A percentile compares a stretch with the other conserved stretches of the same genome.
Evolutionary conservation across 139 green algal genomes (phyloP).

Genomic region (Choricystis sp.): DNA sequence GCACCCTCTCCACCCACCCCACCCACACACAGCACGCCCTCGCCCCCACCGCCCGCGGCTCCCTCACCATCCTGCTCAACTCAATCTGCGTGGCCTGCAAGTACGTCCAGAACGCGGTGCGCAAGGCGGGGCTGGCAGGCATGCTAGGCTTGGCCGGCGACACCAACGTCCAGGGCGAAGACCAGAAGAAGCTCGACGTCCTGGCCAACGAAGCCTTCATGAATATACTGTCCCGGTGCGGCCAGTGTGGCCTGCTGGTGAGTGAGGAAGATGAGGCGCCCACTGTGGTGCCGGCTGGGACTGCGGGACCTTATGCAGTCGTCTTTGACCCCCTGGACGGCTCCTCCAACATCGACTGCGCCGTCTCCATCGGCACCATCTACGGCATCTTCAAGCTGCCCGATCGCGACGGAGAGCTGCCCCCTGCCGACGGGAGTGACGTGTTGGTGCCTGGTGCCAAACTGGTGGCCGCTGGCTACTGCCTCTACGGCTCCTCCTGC

Average conservation of each 20-base stretch:
- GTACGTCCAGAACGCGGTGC: slow-evolving; percentile 30
- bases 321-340: slow-evolving; percentile 53
- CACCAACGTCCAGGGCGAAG: slow-evolving; percentile 39
- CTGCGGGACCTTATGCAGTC: slow-evolving; percentile 31
- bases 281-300: slow-evolving; percentile 18
- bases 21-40: slow-evolving; percentile 14
- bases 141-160: slow-evolving; percentile 36
- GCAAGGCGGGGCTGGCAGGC: slow-evolving; percentile 32
- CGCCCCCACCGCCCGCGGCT: slow-evolving; percentile 16
- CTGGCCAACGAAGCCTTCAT: slow-evolving; percentile 53
- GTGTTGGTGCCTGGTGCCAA: slow-evolving; percentile 24
- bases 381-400: slow-evolving; percentile 39
- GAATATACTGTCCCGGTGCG: slow-evolving; percentile 25
- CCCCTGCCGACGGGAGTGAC: slow-evolving; percentile 3
- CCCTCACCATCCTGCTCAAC: slow-evolving; percentile 37
- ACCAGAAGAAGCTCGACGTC: slow-evolving; percentile 58
- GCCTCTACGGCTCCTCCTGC: slow-evolving; percentile 44
- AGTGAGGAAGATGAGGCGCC: slow-evolving; percentile 43
- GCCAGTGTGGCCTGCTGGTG: slow-evolving; percentile 36
- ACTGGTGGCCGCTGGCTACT: slow-evolving; percentile 47
- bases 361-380: slow-evolving; percentile 38
- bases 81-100: slow-evolving; percentile 47
- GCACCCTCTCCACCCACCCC: no score
- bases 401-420: slow-evolving; percentile 8
- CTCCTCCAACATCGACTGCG: slow-evolving; percentile 51